Percentiles rank a stretch among this genome's conserved stretches.
Evolutionary conservation across 2,329 filamentous ascomycete species (phyloP).

Genomic region (Calycina herbarum): DNA sequence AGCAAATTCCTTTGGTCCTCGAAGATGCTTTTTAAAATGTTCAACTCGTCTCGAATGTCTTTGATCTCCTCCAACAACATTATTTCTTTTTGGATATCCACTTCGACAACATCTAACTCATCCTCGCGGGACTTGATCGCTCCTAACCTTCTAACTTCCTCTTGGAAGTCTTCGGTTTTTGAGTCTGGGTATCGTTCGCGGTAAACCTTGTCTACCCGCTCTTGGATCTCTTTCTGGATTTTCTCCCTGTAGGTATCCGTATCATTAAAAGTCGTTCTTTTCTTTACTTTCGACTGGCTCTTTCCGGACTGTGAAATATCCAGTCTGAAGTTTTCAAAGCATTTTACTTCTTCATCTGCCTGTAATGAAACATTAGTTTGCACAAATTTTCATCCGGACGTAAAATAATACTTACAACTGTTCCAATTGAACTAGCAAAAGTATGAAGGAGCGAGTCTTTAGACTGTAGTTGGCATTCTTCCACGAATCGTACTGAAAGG

Average conservation of each 20-base stretch:
- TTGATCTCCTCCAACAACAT: constrained; percentile 8
- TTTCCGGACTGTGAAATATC: not conserved
- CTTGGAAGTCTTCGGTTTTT: not conserved
- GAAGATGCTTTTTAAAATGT: constrained; percentile 4
- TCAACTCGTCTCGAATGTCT: constrained; percentile 10
- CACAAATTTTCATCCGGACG: not conserved
- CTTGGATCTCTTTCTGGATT: not conserved
- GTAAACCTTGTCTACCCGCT: not conserved
- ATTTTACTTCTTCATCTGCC: not conserved
- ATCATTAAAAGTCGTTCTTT: not conserved
- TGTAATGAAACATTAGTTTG: not conserved
- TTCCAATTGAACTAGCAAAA: not conserved
- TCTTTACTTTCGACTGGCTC: not conserved
- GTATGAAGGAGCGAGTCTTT: not conserved
- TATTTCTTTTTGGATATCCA: constrained; percentile 2
- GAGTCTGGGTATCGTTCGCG: not conserved
- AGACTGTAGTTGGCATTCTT: not conserved
- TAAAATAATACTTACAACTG: not conserved
- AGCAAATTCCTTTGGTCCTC: constrained; percentile 2
- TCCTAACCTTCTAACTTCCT: not conserved
- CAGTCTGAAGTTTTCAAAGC: not conserved
- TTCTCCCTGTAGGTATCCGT: not conserved
- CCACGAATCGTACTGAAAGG: not conserved
- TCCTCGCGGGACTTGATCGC: not conserved
- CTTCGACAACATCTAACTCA: not conserved